These are phyloP conservation scores for Ophiostoma fasciatum DNA, from an alignment of 2,329 filamentous ascomycete genomes.

Conservation along the genomic window DNA sequence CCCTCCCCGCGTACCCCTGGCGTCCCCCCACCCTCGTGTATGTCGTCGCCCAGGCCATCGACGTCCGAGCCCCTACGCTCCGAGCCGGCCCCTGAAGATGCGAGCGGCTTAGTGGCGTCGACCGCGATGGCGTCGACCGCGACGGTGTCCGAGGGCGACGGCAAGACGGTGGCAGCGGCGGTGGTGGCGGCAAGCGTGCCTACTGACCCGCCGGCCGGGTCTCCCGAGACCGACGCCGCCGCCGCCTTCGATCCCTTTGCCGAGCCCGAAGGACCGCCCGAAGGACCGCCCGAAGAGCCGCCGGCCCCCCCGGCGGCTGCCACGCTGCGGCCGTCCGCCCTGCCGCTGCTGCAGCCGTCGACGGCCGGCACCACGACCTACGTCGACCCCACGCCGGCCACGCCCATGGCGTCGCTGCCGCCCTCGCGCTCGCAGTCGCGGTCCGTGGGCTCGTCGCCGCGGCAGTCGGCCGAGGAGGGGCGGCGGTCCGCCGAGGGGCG, in stretches of 20 bases:
- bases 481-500: no score
- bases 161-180: no score
- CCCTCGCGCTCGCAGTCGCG: conserved; percentile 38
- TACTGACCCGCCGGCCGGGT: no score
- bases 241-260: conserved; percentile 5
- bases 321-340: conserved; percentile 30
- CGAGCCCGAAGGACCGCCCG: conserved; percentile 3
- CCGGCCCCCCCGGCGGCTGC: conserved; percentile 24
- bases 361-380: conserved; percentile 37
- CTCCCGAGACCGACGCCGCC: not conserved
- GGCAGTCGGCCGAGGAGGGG: no score
- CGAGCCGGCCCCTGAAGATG: not conserved
- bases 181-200: no score
- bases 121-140: no score
- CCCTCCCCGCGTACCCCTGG: no score
- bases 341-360: conserved; percentile 35
- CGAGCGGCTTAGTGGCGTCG: not conserved
- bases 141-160: no score
- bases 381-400: conserved; percentile 43
- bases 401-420: conserved; percentile 36
- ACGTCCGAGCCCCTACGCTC: not conserved
- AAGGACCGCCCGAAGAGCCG: not conserved
- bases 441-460: conserved; percentile 15
- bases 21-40: no score
- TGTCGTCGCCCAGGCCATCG: not conserved